These are phyloP conservation scores for Aspergillus vadensis DNA, from an alignment of 2,329 filamentous ascomycete species.

Conservation along the genomic window DNA sequence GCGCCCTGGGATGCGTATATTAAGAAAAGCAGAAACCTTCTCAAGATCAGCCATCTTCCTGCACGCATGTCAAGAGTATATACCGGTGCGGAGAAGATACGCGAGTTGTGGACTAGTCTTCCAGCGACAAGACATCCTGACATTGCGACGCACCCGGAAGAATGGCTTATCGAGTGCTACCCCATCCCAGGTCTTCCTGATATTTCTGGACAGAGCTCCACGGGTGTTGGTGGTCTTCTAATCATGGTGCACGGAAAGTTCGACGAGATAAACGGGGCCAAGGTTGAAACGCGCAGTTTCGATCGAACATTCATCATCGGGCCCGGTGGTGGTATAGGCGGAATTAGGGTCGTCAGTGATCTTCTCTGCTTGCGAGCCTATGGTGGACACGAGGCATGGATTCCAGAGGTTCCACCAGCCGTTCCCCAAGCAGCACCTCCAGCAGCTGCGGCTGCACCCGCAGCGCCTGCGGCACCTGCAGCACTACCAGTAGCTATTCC, in stretches of 20 bases:
- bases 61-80: constrained; percentile 67
- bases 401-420: constrained; percentile 39
- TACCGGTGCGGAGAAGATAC: constrained; percentile 65
- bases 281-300: constrained; percentile 70
- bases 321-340: constrained; percentile 66
- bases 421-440: constrained; percentile 42
- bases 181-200: constrained; percentile 71
- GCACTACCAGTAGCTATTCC: constrained; percentile 27
- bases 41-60: constrained; percentile 64
- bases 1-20: constrained; percentile 71
- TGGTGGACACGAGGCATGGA: constrained; percentile 57
- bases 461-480: constrained; percentile 5
- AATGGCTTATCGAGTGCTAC: constrained; percentile 83
- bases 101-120: constrained; percentile 67
- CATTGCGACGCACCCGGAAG: constrained; percentile 64
- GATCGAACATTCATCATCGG: constrained; percentile 79
- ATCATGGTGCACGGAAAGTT: constrained; percentile 83
- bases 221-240: constrained; percentile 75
- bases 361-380: constrained; percentile 73
- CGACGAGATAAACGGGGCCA: constrained; percentile 67
- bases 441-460: constrained; percentile 12
- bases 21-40: constrained; percentile 75
- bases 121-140: constrained; percentile 75
- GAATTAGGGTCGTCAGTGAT: constrained; percentile 77
- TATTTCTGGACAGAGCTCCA: constrained; percentile 61